Percentiles rank a stretch among this genome's conserved stretches.
Conservation (phyloP, 2,329 filamentous ascomycete species). For the Exophiala viscosa region DNA sequence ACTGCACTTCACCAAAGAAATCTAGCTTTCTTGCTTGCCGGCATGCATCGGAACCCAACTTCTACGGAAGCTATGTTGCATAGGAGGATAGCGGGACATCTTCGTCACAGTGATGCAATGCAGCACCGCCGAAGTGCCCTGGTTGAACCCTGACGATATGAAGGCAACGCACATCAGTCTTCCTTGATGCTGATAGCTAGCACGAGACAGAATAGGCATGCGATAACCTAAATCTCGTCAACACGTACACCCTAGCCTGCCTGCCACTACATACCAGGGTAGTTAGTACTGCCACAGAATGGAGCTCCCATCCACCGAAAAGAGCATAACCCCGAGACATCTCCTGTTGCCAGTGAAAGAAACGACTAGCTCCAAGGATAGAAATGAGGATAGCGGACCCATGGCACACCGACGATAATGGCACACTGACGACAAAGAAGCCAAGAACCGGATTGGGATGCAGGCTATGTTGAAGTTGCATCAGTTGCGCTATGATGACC, state of each 20-base stretch:
- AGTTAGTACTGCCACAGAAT: conserved; percentile 15
- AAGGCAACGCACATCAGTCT: background rate
- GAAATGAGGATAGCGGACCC: conserved; percentile 44
- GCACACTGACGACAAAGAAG: conserved; percentile 26
- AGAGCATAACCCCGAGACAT: conserved; percentile 34
- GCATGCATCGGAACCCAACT: too few relatives aligned
- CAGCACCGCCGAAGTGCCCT: too few relatives aligned
- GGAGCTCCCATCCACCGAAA: conserved; percentile 25
- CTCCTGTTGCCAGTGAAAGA: conserved; percentile 54
- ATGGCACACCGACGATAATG: conserved; percentile 44
- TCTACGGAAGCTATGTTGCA: too few relatives aligned
- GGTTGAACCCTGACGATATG: too few relatives aligned
- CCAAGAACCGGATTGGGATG: conserved; percentile 21
- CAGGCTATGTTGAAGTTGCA: conserved; percentile 18
- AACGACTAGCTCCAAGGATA: conserved; percentile 50
- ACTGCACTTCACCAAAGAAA: too few relatives aligned
- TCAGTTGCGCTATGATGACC: conserved; percentile 23
- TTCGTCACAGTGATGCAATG: too few relatives aligned
- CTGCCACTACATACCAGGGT: conserved; percentile 15
- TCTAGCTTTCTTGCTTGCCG: too few relatives aligned
- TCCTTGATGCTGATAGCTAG: conserved; percentile 17
- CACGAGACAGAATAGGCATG: conserved; percentile 19
- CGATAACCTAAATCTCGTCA: conserved; percentile 16
- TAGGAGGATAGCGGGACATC: too few relatives aligned
- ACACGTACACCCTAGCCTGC: background rate